These are phyloP conservation scores for Nicotiana noctiflora DNA, from an alignment of 257 asterid species.

Conservation along the genomic window DNA sequence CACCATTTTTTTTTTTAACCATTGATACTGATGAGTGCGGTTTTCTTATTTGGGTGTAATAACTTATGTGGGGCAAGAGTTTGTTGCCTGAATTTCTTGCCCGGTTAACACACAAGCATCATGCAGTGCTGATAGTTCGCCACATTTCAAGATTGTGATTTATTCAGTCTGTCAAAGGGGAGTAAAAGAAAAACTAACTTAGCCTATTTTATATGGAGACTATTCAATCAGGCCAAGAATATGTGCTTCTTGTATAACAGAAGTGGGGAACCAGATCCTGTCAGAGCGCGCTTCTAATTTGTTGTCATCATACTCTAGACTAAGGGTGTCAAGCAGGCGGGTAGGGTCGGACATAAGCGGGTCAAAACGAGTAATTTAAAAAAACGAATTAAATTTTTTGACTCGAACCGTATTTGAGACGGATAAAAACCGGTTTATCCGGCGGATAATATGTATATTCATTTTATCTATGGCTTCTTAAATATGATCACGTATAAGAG, in stretches of 20 bases:
- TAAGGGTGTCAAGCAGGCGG: too few relatives aligned
- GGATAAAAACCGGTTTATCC: too few relatives aligned
- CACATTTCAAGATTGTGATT: background rate
- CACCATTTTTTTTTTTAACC: background rate
- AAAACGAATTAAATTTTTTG: too few relatives aligned
- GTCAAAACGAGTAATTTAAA: too few relatives aligned
- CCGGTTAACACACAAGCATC: background rate
- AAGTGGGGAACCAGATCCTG: background rate
- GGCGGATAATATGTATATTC: too few relatives aligned
- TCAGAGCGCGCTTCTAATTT: background rate
- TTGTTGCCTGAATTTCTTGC: background rate
- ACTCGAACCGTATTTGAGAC: too few relatives aligned
- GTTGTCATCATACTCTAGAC: too few relatives aligned
- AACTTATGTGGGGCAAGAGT: background rate
- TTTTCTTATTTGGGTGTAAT: background rate
- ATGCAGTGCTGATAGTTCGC: background rate
- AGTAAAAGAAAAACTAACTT: background rate
- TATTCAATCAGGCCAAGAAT: background rate
- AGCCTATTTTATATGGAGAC: background rate
- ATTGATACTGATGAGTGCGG: background rate
- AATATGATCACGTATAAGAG: too few relatives aligned
- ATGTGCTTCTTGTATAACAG: background rate
- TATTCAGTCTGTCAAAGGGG: background rate
- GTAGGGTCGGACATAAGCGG: too few relatives aligned
- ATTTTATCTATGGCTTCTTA: too few relatives aligned